Evolutionary conservation across 805 yeast genomes (phyloP), one percentile per base, ranked within the genome.

Genomic region (Kodamaea jinghongensis): DNA sequence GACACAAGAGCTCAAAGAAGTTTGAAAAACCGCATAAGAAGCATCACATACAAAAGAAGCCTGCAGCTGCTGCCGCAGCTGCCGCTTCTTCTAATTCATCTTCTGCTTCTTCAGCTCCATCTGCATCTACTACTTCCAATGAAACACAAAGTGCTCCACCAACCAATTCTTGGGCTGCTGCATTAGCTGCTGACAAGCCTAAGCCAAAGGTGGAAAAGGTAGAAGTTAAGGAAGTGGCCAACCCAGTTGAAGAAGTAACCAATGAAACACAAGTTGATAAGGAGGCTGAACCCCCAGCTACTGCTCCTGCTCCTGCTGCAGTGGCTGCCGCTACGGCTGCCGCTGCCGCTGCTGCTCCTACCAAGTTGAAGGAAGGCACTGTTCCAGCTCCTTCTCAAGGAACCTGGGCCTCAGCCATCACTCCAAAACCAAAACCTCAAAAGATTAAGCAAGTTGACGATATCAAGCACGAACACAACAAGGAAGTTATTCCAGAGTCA

Each of bases 381-480:
- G 34, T 61, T 71, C 52, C 79, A 68, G 56, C 45, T 39, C 81
- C 83, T 14, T 69, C 71, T 11, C 58, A 67, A 48, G 67, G 70
- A 53, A 71, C 87, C 4, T 82, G 88, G 86, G 87, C 88, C 22
- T 76, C 89, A 12, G 77, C 83, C 51, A 81, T 82, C 38, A 63
- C 71, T 39, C 73, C 72, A 30, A 67, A 66, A 51, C 60, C 65
- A 36, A 60, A 61, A 41, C 81, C 87, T 32, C 71, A 39, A 44
- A 42, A 37, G 41, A 41, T 39, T 22, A 35, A 43, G 38, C 42
- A 48, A 35, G 49, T 44, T 25, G 43, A 34, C 8, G 53, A 50
- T 36, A 51, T 49, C 39, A 50, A 31, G 46, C 42, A 35, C 17
- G 29, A 44, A 41, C 38, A 31, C 22, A 31, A 36, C 28, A 31